phyloP scores from a whole-genome alignment of 495 filamentous ascomycete genomes.

The Trichoderma gamsii region DNA sequence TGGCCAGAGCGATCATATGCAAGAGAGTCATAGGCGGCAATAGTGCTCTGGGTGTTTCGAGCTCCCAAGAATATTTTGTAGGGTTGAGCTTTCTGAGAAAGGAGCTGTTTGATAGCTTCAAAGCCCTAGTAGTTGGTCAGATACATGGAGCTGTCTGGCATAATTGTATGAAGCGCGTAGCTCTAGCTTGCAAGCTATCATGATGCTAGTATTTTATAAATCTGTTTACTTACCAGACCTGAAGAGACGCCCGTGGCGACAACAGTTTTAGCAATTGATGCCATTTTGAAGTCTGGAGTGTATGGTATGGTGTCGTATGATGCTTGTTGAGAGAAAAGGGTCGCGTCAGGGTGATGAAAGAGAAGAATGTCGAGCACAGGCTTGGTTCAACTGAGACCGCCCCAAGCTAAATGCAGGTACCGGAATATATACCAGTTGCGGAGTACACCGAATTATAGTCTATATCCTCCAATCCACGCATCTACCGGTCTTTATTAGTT shows the following conservation, averaged over 20 bases:
- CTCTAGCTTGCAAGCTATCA: background rate
- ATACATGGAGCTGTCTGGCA: background rate
- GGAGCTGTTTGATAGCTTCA: constrained; percentile 36
- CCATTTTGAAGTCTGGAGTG: constrained; percentile 23
- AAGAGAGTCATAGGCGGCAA: constrained; percentile 32
- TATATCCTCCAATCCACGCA: background rate
- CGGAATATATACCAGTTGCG: background rate
- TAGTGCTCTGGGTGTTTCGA: constrained; percentile 30
- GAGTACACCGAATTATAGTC: background rate
- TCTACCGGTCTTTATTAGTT: background rate
- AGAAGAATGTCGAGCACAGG: background rate
- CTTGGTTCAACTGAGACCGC: background rate
- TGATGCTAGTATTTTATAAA: background rate
- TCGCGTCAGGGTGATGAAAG: background rate
- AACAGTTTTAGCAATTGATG: constrained; percentile 34
- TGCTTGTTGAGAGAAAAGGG: background rate
- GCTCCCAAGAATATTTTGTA: constrained; percentile 43
- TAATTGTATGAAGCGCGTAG: background rate
- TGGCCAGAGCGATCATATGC: constrained; percentile 30
- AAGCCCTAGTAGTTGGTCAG: constrained; percentile 31
- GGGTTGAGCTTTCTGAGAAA: constrained; percentile 29
- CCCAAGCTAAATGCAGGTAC: background rate
- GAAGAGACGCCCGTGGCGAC: constrained; percentile 41
- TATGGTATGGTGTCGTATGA: background rate
- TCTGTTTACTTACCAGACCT: constrained; percentile 31